A percentile compares a stretch with the other conserved stretches of the same genome.
Conservation (phyloP, 768 basidiomycete species). For the Xerocomellus intermedius region DNA sequence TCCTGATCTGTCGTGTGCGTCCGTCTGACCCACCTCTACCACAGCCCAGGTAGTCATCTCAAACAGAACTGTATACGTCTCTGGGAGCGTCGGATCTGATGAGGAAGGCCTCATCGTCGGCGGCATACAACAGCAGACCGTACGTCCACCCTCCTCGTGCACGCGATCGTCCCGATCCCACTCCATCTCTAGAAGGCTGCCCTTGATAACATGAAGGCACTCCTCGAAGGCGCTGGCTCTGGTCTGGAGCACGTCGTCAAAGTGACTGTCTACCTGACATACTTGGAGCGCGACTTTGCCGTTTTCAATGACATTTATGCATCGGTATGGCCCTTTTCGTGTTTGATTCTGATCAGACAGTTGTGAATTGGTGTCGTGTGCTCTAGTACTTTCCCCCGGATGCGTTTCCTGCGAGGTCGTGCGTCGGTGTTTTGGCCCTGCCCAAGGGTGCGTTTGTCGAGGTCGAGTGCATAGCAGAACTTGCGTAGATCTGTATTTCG, state of each 20-base stretch:
- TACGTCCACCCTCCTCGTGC: conserved; percentile 17
- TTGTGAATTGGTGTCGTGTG: not conserved
- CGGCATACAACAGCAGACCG: conserved; percentile 38
- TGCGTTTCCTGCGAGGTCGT: conserved; percentile 55
- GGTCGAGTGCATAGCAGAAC: conserved; percentile 58
- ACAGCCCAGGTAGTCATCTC: conserved; percentile 41
- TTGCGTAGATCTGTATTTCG: not conserved
- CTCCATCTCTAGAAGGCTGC: conserved; percentile 32
- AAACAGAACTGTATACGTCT: conserved; percentile 37
- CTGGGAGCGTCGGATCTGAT: conserved; percentile 39
- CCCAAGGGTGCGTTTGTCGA: conserved; percentile 56
- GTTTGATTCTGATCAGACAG: not conserved
- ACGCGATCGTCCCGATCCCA: not conserved
- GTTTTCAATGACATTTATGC: conserved; percentile 41
- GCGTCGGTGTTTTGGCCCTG: conserved; percentile 53
- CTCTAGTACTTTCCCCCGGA: conserved; percentile 45
- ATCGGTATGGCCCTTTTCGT: conserved; percentile 21
- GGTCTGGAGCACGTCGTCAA: conserved; percentile 39
- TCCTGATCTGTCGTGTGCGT: not conserved
- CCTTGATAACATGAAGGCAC: conserved; percentile 37
- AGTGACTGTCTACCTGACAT: conserved; percentile 38
- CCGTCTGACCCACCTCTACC: not conserved
- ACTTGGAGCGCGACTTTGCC: conserved; percentile 38
- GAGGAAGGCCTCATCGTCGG: conserved; percentile 34
- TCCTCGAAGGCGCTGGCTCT: conserved; percentile 40